Percentiles rank a stretch among this genome's conserved stretches.
Evolutionary conservation across 768 basidiomycete genomes (phyloP).

Genomic region (Trametes punicea): DNA sequence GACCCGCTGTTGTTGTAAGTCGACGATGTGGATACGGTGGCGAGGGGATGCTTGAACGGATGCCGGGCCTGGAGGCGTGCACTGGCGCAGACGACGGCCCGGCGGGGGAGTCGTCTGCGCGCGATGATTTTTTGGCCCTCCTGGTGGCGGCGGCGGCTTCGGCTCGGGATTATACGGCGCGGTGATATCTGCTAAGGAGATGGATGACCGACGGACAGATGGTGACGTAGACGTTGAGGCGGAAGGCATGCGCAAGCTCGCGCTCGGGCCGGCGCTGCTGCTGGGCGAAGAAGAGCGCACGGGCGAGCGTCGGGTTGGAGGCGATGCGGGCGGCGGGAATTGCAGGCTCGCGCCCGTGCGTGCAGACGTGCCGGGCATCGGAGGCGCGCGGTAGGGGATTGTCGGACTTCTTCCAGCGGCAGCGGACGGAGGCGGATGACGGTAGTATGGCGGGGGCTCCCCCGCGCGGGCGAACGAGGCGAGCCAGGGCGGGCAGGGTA

Average conservation of each 20-base stretch:
- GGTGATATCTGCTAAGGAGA: slow-evolving; percentile 41
- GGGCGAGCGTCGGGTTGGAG: neutral
- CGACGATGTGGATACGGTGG: slow-evolving; percentile 21
- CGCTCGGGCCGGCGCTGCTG: neutral
- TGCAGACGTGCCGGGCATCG: neutral
- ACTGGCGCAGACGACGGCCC: slow-evolving; percentile 76
- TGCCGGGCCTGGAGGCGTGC: slow-evolving; percentile 26
- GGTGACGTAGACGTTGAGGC: slow-evolving; percentile 16
- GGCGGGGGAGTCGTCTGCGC: slow-evolving; percentile 71
- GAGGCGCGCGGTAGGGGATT: neutral
- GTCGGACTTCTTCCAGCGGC: neutral
- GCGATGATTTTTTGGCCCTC: slow-evolving; percentile 70
- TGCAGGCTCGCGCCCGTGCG: slow-evolving; percentile 1
- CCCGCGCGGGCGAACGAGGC: slow-evolving; percentile 20
- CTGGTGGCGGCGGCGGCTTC: slow-evolving; percentile 2
- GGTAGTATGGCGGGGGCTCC: slow-evolving; percentile 17
- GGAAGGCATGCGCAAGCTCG: slow-evolving; percentile 16
- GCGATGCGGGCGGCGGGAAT: slow-evolving; percentile 3
- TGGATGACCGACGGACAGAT: slow-evolving; percentile 35
- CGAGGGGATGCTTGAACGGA: slow-evolving; percentile 12
- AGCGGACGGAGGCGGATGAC: neutral
- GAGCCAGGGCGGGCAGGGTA: slow-evolving; percentile 15
- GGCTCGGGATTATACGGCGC: slow-evolving; percentile 32
- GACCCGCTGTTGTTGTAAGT: slow-evolving; percentile 16
- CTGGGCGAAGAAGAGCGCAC: neutral